Evolutionary conservation across 768 basidiomycete species (phyloP).

Genomic region (Leccinum broughii): DNA sequence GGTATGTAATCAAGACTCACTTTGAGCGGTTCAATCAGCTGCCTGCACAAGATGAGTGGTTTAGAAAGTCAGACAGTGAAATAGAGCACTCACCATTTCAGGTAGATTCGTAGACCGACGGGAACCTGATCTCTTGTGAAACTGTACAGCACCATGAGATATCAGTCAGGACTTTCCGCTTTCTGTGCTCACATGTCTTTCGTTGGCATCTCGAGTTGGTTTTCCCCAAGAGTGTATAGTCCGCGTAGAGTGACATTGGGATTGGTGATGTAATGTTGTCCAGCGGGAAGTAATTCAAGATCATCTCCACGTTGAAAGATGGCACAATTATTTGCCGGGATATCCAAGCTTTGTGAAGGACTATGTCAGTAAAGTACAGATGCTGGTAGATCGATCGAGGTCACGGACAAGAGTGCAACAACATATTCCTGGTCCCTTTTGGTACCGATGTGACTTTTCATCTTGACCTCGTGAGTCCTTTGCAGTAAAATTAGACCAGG

Average conservation of each 20-base stretch:
- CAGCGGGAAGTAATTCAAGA: conserved; percentile 73
- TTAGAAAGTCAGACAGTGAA: not conserved
- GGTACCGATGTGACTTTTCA: conserved; percentile 57
- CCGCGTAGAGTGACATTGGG: conserved; percentile 82
- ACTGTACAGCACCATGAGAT: conserved; percentile 34
- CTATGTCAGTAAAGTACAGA: conserved; percentile 1
- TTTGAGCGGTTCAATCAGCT: conserved; percentile 52
- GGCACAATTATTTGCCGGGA: conserved; percentile 86
- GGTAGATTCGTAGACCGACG: conserved; percentile 78
- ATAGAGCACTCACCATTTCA: conserved; percentile 60
- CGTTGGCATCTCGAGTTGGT: conserved; percentile 84
- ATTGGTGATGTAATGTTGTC: conserved; percentile 83
- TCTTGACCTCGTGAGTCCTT: conserved; percentile 73
- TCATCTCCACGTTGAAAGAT: conserved; percentile 82
- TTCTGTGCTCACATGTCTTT: conserved; percentile 68
- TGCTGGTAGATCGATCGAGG: not conserved
- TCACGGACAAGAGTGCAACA: conserved; percentile 70
- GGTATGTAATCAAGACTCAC: conserved; percentile 19
- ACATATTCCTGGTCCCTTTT: conserved; percentile 61
- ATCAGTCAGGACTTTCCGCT: not conserved
- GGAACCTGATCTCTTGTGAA: conserved; percentile 88
- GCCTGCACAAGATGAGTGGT: conserved; percentile 32
- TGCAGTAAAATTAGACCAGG: conserved; percentile 1
- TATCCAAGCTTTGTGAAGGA: conserved; percentile 57
- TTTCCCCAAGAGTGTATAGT: conserved; percentile 78